Conservation (phyloP, 1,139 yeast species). For the Sugiyamaella neomexicana region DNA sequence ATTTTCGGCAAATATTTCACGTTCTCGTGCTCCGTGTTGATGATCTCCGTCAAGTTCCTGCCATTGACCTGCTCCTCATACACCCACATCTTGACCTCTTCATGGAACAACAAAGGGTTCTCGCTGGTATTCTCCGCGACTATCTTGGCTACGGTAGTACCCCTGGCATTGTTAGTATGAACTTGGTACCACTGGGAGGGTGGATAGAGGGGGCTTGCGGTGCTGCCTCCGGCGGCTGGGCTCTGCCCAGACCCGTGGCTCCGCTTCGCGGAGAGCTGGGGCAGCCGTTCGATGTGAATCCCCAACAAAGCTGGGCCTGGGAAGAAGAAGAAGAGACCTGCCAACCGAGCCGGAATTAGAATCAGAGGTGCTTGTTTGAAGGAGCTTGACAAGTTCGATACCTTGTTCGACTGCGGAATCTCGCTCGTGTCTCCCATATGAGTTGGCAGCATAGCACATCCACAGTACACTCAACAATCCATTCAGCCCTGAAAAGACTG, state of each 20-base stretch:
- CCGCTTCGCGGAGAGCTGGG: not conserved
- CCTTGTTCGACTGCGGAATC: too few relatives aligned
- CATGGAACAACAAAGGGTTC: conserved; percentile 65
- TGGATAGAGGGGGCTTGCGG: too few relatives aligned
- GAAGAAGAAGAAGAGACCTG: not conserved
- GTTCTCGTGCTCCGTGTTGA: conserved; percentile 83
- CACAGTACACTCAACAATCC: too few relatives aligned
- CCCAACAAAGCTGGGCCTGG: conserved; percentile 10
- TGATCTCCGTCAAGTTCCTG: conserved; percentile 76
- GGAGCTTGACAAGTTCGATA: too few relatives aligned
- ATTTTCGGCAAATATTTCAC: conserved; percentile 77
- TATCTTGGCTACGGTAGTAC: conserved; percentile 92
- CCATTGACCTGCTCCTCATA: conserved; percentile 70
- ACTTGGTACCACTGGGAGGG: too few relatives aligned
- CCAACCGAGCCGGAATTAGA: too few relatives aligned
- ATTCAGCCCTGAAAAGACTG: too few relatives aligned
- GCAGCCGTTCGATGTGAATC: not conserved
- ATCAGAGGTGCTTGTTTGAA: too few relatives aligned
- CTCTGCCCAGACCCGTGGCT: not conserved
- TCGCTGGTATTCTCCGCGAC: conserved; percentile 80
- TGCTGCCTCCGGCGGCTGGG: not conserved
- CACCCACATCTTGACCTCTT: conserved; percentile 90
- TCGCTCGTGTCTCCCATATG: too few relatives aligned
- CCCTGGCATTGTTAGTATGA: conserved; percentile 45
- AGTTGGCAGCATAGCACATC: too few relatives aligned